Evolutionary conservation across 2,329 filamentous ascomycete genomes (phyloP), one percentile per base, ranked within the genome.

Genomic region (Aspergillus fumigatiaffinis): DNA sequence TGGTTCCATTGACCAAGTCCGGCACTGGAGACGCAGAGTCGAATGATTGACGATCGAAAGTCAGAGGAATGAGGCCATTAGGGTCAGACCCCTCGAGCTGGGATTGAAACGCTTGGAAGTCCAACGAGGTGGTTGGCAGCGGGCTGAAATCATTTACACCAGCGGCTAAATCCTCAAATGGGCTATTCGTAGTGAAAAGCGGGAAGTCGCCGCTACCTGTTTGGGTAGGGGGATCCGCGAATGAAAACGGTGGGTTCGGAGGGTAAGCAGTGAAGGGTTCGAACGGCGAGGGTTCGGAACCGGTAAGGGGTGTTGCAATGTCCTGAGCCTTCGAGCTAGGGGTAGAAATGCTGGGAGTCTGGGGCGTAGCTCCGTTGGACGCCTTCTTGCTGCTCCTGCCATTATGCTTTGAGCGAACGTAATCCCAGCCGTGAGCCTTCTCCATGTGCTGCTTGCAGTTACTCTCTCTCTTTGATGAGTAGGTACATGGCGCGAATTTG

Each of bases 371-470:
- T 73, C 61, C 79, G 63, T 60, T 76, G 26, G 79, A 78, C 55
- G 79, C 58, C 44, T 70, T 70, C 60, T 71, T 61, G 47, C 66
- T 67, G 53, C 82, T 85, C 77, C 89, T 90, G 71, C 90, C 89
- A 70, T 95, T 96, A 74, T 89, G 92, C 83, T 97, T 97, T 58
- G 91, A 93, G 63, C 93, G 89, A 55, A 92, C 83, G 66, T 97
- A 97, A n/a, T 82, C 82, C 89, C 91, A 96, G 57, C 88, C 87
- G 69, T 97, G 92, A 0, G 91, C 89, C 76, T 97, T 97, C 79
- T 97, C 93, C 92, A 97, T 97, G 77, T 97, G 92, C 76, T 97
- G 93, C 74, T 97, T 97, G 84, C 91, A 95, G 76, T 97, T 97
- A 61, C 90, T 94, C 78, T 96, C 90, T 58, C 92, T 88, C 82